phyloP scores from a whole-genome alignment of 805 yeast species.

The Candida pseudoglaebosa region DNA sequence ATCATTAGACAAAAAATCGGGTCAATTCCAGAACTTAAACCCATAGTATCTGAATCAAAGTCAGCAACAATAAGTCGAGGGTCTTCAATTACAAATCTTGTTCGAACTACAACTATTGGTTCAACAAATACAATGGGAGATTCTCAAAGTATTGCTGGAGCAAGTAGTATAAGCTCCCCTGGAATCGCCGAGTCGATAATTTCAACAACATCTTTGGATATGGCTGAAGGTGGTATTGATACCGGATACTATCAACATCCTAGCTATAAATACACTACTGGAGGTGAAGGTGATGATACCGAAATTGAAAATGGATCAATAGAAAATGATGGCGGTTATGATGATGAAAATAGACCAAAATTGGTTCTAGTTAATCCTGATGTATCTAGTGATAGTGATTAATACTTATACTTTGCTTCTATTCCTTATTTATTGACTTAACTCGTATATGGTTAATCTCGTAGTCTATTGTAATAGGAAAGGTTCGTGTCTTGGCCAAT shows the following conservation, averaged over 20 bases:
- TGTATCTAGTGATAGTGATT: slow-evolving; percentile 12
- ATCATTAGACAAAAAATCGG: neutral
- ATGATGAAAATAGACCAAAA: slow-evolving; percentile 36
- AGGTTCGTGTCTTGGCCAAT: slow-evolving; percentile 1
- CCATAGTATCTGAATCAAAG: slow-evolving; percentile 6
- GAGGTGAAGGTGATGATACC: slow-evolving; percentile 14
- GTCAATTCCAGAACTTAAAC: neutral
- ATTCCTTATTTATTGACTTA: neutral
- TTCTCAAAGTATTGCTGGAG: slow-evolving; percentile 4
- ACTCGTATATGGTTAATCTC: too few relatives aligned
- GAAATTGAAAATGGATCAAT: slow-evolving; percentile 10
- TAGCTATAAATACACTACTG: slow-evolving; percentile 28
- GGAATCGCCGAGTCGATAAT: slow-evolving; percentile 18
- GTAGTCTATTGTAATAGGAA: neutral
- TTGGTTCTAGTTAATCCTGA: slow-evolving; percentile 61
- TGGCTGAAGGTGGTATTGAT: slow-evolving; percentile 22
- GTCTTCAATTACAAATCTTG: slow-evolving; percentile 26
- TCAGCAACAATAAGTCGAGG: slow-evolving; percentile 9
- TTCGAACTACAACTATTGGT: slow-evolving; percentile 27
- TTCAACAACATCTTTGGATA: slow-evolving; percentile 25
- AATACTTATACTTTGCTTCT: neutral
- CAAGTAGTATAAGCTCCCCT: slow-evolving; percentile 12
- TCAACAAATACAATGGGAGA: slow-evolving; percentile 14
- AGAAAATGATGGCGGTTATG: slow-evolving; percentile 19
- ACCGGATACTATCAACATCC: slow-evolving; percentile 41